phyloP scores from a whole-genome alignment of 1,139 yeast genomes.

The Trichomonascaceae sp. region DNA sequence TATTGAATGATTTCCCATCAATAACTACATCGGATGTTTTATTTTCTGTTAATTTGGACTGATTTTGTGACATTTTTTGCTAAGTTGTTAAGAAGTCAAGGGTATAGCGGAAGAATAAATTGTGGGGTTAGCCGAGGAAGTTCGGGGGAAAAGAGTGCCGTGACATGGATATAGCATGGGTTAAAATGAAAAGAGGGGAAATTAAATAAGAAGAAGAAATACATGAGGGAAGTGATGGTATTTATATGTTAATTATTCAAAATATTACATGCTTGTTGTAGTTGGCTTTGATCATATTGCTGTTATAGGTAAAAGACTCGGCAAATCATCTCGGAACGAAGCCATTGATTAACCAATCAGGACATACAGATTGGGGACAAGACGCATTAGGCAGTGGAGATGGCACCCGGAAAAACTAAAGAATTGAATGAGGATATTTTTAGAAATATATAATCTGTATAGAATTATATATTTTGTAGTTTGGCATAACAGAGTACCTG shows the following conservation, averaged over 20 bases:
- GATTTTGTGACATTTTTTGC: background rate
- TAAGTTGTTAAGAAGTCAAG: background rate
- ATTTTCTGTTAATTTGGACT: constrained; percentile 15
- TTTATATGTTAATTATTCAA: background rate
- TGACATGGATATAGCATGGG: background rate
- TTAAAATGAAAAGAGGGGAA: background rate
- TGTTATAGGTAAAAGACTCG: background rate
- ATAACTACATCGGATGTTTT: constrained; percentile 26
- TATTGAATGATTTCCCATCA: constrained; percentile 28
- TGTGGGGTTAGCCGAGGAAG: background rate
- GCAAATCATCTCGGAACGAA: background rate
- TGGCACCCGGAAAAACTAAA: no score
- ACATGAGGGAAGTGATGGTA: background rate
- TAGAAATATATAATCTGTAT: no score
- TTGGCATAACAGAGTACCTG: no score
- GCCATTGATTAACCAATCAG: no score
- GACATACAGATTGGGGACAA: no score
- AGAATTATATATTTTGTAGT: no score
- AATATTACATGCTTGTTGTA: background rate
- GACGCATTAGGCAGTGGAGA: no score
- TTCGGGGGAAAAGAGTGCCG: background rate
- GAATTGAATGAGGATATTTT: no score
- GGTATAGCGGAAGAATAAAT: background rate
- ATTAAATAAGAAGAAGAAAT: background rate
- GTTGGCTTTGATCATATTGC: background rate